Percentiles rank a stretch among this genome's conserved stretches.
phyloP scores from a whole-genome alignment of 495 filamentous ascomycete genomes.

The Penicillium lividum region DNA sequence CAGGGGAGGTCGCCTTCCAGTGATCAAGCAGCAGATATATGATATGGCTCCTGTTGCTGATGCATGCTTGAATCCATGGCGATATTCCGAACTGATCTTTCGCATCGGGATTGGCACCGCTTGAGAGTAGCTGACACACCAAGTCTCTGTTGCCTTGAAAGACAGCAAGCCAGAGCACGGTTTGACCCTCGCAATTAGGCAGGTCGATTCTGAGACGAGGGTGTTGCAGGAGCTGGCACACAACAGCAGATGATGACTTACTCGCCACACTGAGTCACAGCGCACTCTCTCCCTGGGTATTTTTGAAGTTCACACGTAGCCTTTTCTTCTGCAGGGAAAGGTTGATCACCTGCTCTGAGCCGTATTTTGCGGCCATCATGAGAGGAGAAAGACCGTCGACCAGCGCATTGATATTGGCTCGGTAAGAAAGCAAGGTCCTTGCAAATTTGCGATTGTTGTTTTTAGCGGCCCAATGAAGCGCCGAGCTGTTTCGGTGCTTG shows the following conservation, averaged over 20 bases:
- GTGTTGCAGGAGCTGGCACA: neutral
- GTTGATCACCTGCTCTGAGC: neutral
- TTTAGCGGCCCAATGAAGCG: neutral
- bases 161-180: neutral
- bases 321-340: neutral
- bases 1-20: neutral
- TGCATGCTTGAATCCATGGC: neutral
- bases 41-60: neutral
- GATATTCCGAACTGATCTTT: neutral
- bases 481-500: neutral
- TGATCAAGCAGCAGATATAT: neutral
- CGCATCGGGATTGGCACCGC: neutral
- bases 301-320: neutral
- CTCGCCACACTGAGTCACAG: neutral
- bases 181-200: neutral
- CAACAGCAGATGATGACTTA: neutral
- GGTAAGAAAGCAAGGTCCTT: neutral
- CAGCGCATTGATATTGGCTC: neutral
- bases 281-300: neutral
- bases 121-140: neutral
- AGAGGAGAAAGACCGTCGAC: no score
- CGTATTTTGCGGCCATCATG: neutral
- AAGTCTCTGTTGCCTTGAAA: neutral
- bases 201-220: neutral
- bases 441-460: neutral